Conservation (phyloP, 2,329 filamentous ascomycete species). For the Sclerotinia borealis region DNA sequence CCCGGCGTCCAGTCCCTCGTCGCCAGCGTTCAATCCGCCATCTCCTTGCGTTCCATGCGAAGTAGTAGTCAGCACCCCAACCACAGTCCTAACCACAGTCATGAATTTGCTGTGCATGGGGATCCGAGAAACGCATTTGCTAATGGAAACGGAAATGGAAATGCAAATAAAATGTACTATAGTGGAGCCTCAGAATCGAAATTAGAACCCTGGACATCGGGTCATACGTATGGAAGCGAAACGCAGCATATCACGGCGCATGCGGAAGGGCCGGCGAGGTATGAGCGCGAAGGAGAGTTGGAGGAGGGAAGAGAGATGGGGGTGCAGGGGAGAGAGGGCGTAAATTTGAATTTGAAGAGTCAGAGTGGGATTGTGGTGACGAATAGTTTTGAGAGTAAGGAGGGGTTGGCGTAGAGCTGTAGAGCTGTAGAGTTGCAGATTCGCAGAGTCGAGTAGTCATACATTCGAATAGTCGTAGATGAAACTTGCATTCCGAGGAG, state of each 20-base stretch:
- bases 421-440: too few species aligned
- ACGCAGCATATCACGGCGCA: not conserved
- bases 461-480: too few species aligned
- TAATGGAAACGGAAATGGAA: not conserved
- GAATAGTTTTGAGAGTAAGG: slow-evolving; percentile 8
- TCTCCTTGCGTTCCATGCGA: not conserved
- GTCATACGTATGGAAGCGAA: not conserved
- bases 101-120: too few species aligned
- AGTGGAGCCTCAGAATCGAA: too few species aligned
- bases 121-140: not conserved
- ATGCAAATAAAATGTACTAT: too few species aligned
- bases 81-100: too few species aligned
- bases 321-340: not conserved
- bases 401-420: not conserved
- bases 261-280: not conserved
- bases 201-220: not conserved
- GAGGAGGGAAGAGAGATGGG: not conserved
- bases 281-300: not conserved
- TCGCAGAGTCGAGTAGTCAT: too few species aligned
- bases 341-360: too few species aligned
- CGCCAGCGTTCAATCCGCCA: not conserved
- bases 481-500: too few species aligned
- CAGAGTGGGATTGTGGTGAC: not conserved
- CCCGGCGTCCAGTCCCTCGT: not conserved
- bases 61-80: not conserved